Evolutionary conservation across 306 rosid genomes (phyloP).

Genomic region (Albizia julibrissin): DNA sequence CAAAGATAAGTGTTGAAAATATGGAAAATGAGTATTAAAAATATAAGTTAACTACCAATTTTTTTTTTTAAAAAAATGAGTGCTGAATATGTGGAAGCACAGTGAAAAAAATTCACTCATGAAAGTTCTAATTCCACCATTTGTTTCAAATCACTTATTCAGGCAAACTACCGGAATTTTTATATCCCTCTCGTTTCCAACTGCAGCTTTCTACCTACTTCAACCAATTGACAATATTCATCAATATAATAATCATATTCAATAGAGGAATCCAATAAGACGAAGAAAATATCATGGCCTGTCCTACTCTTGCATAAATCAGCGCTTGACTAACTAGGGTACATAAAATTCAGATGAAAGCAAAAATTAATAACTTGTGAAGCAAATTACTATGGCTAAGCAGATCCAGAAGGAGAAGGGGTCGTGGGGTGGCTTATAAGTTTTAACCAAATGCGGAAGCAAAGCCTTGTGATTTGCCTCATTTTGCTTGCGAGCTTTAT

Average conservation of each 20-base stretch:
- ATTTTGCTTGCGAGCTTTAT: constrained; percentile 1
- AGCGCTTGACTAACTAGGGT: not conserved
- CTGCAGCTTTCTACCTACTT: not conserved
- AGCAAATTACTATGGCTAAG: not conserved
- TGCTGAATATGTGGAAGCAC: no score
- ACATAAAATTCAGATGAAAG: not conserved
- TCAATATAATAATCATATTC: not conserved
- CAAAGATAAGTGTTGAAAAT: no score
- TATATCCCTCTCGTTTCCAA: not conserved
- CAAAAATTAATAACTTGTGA: not conserved
- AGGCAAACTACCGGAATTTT: not conserved
- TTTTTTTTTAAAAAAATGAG: no score
- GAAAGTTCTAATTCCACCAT: not conserved
- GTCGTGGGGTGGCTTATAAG: not conserved
- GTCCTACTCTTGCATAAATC: not conserved
- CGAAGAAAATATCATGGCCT: not conserved
- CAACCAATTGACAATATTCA: not conserved
- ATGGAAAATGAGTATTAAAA: no score
- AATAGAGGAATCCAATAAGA: not conserved
- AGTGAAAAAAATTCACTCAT: no score
- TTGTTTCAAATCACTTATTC: not conserved
- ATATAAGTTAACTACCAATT: no score
- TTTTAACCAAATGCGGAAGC: not conserved
- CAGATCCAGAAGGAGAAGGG: not conserved
- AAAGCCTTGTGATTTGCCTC: not conserved